Conservation (phyloP, 768 basidiomycete genomes). For the Rhodocollybia butyracea region DNA sequence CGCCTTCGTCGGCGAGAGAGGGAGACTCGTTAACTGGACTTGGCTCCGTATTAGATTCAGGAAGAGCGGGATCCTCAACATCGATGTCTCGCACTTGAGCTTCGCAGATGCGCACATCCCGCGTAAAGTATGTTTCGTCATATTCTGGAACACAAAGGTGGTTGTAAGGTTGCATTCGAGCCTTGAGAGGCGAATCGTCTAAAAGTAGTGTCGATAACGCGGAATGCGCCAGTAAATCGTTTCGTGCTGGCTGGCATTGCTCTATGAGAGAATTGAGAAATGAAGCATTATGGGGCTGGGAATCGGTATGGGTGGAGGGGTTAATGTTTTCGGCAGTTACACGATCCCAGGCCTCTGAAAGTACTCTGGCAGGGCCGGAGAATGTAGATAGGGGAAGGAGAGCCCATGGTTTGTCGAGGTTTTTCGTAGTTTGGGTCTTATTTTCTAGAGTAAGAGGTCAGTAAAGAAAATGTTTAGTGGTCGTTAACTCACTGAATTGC, state of each 20-base stretch:
- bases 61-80: neutral
- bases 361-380: constrained; percentile 8
- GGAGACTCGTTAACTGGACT: neutral
- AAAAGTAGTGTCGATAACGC: constrained; percentile 11
- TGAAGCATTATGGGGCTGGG: neutral
- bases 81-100: neutral
- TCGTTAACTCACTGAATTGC: constrained; percentile 63
- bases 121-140: constrained; percentile 24
- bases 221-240: constrained; percentile 1
- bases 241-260: neutral
- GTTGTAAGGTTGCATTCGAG: constrained; percentile 49
- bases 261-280: neutral
- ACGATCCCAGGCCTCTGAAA: constrained; percentile 4
- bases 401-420: constrained; percentile 69
- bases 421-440: constrained; percentile 65
- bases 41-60: too few species aligned
- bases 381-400: constrained; percentile 19
- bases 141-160: constrained; percentile 60
- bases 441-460: constrained; percentile 24
- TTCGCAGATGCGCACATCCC: constrained; percentile 6
- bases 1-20: neutral
- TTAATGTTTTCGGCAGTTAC: neutral
- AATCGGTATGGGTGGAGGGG: neutral
- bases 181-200: constrained; percentile 26
- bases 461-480: neutral